These are phyloP conservation scores for Pseudogymnoascus sp. DNA, from an alignment of 2,329 filamentous ascomycete genomes.

Conservation along the genomic window DNA sequence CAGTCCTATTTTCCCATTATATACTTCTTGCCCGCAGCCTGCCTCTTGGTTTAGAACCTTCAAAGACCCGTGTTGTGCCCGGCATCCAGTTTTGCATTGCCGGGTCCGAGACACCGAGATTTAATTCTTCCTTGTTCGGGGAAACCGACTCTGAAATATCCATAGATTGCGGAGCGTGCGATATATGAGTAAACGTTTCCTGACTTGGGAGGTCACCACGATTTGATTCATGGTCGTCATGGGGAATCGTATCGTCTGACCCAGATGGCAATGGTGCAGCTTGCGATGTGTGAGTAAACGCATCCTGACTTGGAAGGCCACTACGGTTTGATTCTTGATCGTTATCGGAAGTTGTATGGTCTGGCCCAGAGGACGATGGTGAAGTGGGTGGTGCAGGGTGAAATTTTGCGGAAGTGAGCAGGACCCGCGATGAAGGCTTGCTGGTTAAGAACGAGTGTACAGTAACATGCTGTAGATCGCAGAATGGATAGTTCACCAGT, in stretches of 20 bases:
- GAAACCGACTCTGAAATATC: too few relatives aligned
- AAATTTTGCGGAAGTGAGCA: not conserved
- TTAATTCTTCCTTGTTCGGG: too few relatives aligned
- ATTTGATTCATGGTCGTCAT: not conserved
- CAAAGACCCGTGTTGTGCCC: not conserved
- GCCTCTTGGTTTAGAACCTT: not conserved
- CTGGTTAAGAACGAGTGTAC: too few relatives aligned
- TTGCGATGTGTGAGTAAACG: not conserved
- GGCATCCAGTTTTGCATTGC: not conserved
- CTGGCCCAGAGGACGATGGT: not conserved
- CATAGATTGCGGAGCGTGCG: too few relatives aligned
- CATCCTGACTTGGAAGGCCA: not conserved
- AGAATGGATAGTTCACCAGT: not conserved
- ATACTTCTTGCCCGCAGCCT: not conserved
- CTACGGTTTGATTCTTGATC: not conserved
- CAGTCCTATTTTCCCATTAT: not conserved
- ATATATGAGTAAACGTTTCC: too few relatives aligned
- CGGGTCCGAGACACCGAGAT: too few relatives aligned
- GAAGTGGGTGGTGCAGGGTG: not conserved
- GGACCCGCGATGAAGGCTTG: not conserved
- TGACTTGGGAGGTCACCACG: not conserved
- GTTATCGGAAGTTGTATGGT: not conserved
- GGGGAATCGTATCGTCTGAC: not conserved
- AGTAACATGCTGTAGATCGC: too few relatives aligned
- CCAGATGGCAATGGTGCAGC: not conserved